phyloP scores from a whole-genome alignment of 768 basidiomycete genomes.

The Dendrothele bispora region DNA sequence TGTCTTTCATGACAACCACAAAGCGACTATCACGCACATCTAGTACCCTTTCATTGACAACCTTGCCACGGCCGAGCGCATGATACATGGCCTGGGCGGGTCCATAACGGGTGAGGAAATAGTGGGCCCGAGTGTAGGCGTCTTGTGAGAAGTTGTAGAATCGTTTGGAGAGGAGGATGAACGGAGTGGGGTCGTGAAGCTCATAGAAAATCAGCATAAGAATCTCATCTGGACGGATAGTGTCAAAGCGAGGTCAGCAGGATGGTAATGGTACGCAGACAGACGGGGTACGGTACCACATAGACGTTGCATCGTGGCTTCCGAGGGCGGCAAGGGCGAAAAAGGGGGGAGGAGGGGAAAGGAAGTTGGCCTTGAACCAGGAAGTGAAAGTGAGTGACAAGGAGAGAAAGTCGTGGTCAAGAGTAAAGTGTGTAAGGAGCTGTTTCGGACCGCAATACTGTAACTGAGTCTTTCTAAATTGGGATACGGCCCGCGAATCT shows the following conservation, averaged over 20 bases:
- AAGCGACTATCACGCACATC: slow-evolving; percentile 53
- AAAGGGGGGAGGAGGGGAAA: background rate
- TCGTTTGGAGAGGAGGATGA: slow-evolving; percentile 59
- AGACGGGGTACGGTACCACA: slow-evolving; percentile 45
- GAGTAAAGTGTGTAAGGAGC: slow-evolving; percentile 1
- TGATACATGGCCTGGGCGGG: slow-evolving; percentile 68
- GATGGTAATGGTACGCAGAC: slow-evolving; percentile 3
- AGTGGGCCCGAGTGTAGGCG: slow-evolving; percentile 74
- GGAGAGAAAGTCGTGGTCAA: slow-evolving; percentile 16
- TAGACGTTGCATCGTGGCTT: slow-evolving; percentile 55
- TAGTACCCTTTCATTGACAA: slow-evolving; percentile 63
- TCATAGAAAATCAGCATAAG: slow-evolving; percentile 74
- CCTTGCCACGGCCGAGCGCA: slow-evolving; percentile 71
- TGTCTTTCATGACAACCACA: slow-evolving; percentile 8
- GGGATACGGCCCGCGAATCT: background rate
- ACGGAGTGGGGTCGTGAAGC: slow-evolving; percentile 60
- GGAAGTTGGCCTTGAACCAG: background rate
- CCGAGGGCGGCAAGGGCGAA: background rate
- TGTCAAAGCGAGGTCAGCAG: slow-evolving; percentile 12
- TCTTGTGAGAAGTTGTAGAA: slow-evolving; percentile 65
- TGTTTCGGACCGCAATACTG: background rate
- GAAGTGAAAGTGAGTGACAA: slow-evolving; percentile 15
- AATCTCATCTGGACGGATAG: slow-evolving; percentile 50
- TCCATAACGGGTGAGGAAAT: slow-evolving; percentile 77
- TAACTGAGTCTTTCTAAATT: background rate